Evolutionary conservation across 2,329 filamentous ascomycete genomes (phyloP).

Genomic region (Alternaria infectoria): DNA sequence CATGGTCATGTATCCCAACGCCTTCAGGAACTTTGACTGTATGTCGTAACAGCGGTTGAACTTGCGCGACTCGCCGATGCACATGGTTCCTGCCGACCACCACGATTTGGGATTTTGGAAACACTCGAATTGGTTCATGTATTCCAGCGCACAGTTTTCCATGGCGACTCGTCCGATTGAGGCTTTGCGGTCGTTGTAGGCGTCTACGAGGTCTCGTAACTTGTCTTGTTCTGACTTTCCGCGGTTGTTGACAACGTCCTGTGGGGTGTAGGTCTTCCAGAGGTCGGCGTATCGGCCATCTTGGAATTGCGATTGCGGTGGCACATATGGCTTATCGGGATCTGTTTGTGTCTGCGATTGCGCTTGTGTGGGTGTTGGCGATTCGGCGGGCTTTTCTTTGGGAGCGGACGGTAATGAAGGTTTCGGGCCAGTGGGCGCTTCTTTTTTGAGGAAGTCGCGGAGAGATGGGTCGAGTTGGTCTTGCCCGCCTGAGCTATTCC

Average conservation of each 20-base stretch:
- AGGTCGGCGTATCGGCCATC: constrained; percentile 82
- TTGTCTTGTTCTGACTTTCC: constrained; percentile 79
- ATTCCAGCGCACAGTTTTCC: constrained; percentile 91
- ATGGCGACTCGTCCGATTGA: constrained; percentile 80
- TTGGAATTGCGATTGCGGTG: constrained; percentile 65
- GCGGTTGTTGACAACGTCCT: constrained; percentile 70
- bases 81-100: constrained; percentile 77
- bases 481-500: constrained; percentile 53
- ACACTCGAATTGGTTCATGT: constrained; percentile 82
- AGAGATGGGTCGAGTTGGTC: constrained; percentile 83
- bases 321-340: constrained; percentile 48
- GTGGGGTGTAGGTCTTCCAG: constrained; percentile 89
- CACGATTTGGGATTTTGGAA: constrained; percentile 72
- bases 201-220: constrained; percentile 78
- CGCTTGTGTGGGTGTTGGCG: constrained; percentile 15
- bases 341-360: constrained; percentile 11
- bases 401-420: constrained; percentile 36
- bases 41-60: constrained; percentile 90
- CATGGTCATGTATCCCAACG: constrained; percentile 80
- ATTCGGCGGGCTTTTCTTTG: constrained; percentile 34
- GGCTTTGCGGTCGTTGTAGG: constrained; percentile 81
- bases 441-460: constrained; percentile 82
- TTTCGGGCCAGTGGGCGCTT: constrained; percentile 75
- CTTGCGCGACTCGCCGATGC: constrained; percentile 73
- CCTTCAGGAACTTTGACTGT: constrained; percentile 90